These are phyloP conservation scores for Cadophora malorum DNA, from an alignment of 2,329 filamentous ascomycete species.

Conservation along the genomic window DNA sequence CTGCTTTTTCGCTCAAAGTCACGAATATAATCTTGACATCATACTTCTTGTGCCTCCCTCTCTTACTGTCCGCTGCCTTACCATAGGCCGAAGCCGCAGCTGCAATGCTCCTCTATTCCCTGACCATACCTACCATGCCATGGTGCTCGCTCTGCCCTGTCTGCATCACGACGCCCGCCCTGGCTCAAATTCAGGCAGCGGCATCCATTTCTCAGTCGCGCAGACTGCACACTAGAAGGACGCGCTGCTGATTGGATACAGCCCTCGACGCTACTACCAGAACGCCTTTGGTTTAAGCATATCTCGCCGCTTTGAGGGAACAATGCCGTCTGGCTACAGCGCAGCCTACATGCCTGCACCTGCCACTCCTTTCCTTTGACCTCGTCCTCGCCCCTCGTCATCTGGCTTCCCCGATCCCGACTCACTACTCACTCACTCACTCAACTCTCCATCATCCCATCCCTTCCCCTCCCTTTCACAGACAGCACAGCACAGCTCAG, in stretches of 20 bases:
- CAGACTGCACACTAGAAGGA: background rate
- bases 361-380: background rate
- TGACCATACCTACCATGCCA: background rate
- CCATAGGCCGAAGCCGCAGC: background rate
- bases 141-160: background rate
- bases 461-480: conserved; percentile 5
- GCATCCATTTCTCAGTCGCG: conserved; percentile 17
- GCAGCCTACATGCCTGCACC: background rate
- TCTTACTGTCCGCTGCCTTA: background rate
- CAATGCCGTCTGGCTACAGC: background rate
- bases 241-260: background rate
- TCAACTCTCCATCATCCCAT: background rate
- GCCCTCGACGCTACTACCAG: conserved; percentile 11
- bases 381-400: background rate
- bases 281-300: conserved; percentile 12
- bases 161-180: background rate
- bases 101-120: background rate
- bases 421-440: background rate
- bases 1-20: background rate
- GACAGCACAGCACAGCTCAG: background rate
- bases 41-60: background rate
- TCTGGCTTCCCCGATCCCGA: too few relatives aligned
- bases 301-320: conserved; percentile 16
- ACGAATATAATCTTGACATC: background rate
- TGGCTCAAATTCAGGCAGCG: conserved; percentile 19